Evolutionary conservation across 1,139 yeast genomes (phyloP).

Genomic region (Kurtzmaniella natalensis): DNA sequence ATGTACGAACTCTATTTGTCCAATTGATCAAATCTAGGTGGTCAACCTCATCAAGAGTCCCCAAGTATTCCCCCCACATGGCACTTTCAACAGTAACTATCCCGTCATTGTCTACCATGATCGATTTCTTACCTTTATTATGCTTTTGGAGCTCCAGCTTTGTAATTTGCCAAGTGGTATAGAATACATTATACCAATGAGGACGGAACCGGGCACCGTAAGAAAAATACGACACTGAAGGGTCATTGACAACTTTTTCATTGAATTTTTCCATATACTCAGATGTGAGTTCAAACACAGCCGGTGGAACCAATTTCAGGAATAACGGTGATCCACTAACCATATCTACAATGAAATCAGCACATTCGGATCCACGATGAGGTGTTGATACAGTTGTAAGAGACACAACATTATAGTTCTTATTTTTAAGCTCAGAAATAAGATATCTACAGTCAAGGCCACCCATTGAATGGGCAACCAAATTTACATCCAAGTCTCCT

Average conservation of each 20-base stretch:
- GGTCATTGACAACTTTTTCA: slow-evolving; percentile 45
- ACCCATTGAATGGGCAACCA: slow-evolving; percentile 94
- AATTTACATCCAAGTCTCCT: slow-evolving; percentile 47
- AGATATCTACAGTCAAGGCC: slow-evolving; percentile 81
- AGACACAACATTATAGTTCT: slow-evolving; percentile 56
- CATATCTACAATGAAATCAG: slow-evolving; percentile 55
- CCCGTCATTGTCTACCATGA: slow-evolving; percentile 66
- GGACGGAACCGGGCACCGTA: slow-evolving; percentile 78
- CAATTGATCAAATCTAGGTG: slow-evolving; percentile 84
- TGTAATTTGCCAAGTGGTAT: slow-evolving; percentile 59
- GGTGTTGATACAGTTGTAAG: slow-evolving; percentile 86
- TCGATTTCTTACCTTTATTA: slow-evolving; percentile 19
- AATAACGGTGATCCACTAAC: slow-evolving; percentile 13
- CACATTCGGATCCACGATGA: slow-evolving; percentile 81
- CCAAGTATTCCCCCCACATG: slow-evolving; percentile 80
- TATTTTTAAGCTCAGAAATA: slow-evolving; percentile 49
- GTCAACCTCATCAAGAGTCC: slow-evolving; percentile 74
- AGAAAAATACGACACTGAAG: slow-evolving; percentile 68
- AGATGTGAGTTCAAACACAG: slow-evolving; percentile 59
- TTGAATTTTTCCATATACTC: slow-evolving; percentile 52
- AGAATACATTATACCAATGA: slow-evolving; percentile 56
- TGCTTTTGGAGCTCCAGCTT: slow-evolving; percentile 15
- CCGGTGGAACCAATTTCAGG: slow-evolving; percentile 35
- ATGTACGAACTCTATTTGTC: slow-evolving; percentile 52
- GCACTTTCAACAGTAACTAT: slow-evolving; percentile 75